Base-by-base conservation (phyloP, 2,329 filamentous ascomycete genomes). In the Alternaria sp. region DNA sequence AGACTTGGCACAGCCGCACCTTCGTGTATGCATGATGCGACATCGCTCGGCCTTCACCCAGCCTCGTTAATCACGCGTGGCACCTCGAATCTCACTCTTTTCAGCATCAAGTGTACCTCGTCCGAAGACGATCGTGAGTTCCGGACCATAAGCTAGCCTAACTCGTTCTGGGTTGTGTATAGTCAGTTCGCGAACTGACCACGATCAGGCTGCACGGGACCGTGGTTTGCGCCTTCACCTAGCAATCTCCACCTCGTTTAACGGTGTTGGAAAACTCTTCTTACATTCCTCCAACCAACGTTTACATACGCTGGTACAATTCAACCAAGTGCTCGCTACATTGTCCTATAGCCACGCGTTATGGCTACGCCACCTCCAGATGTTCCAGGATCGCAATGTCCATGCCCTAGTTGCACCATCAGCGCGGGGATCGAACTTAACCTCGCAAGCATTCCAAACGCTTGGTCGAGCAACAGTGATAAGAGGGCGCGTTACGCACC, bases 1-100 rank as follows among this genome's bases (percentile, higher is more conserved):
- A 11, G 43, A 46, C 43, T 46, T 46, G 43, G 43, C 43, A 12
- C 24, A 46, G 43, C 12, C 22, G 43, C 24, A 44, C 42, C 42
- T n/a, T 22, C 1, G 20, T 44, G 16, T 16, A 7, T n/a, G 1
- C 11, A n/a, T 11, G 5, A 24, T 26, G 24, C 43, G 14, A 24
- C 43, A 28, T 46, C 43, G n/a, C 12, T 28, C 36, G 2, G 36
- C n/a, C 36, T 39, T 39, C n/a, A 39, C 36, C 36, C 43, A 46
- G 24, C 24, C 43, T 46, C 43, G 1, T 26, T 12, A 18, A 5
- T 28, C 43, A 46, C 14, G 16, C 14, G 11, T 9, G 5, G 5
- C 2, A 28, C 30, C 43, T 5, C 7, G 16, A 44, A 6, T 22
- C 1, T 22, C 18, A 12, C 18, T 22, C 4, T 9, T 5, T 41